Evolutionary conservation across 1,284 basidiomycete species (phyloP), one percentile per base, ranked within the genome.

Genomic region (Puccinia coronata): DNA sequence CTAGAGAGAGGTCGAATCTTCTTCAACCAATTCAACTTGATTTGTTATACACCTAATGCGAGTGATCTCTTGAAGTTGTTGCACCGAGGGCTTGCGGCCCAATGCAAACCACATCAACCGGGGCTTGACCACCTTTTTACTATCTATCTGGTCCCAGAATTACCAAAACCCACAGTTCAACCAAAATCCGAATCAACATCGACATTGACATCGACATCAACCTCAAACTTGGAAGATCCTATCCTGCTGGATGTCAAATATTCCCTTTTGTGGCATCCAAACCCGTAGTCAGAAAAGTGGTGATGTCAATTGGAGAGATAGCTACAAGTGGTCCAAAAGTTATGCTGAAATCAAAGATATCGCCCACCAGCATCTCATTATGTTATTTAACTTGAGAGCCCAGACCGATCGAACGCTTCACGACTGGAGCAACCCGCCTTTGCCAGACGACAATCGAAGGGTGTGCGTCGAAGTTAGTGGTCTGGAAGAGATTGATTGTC

Each of bases 11-110:
- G 55, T n/a, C 55, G 55, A 28, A 31, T 59, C 55, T 59, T 59
- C 31, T 59, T 59, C 55, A 59, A 59, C 23, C 55, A 59, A n/a
- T 59, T 59, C 18, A 31, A n/a, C 55, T 28, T n/a, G 55, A 59
- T 59, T 59, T 0, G 31, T 20, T 59, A 59, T 28, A 59, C 55
- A 28, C 55, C 25, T 18, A 11, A 59, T 11, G 55, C 55, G 12
- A 59, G 25, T 28, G 25, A 59, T 28, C 12, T 59, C 0, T 12
- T 59, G 55, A 11, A 59, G 0, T 59, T 59, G 9, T 59, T 59
- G 55, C 31, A 31, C 55, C 25, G 55, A 59, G 55, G 55, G 25
- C 25, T 59, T 59, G 55, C 25, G 55, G 55, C 18, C 25, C 55
- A 59, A 59, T 59, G 55, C 18, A 59, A 59, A 28, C 55, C 25